phyloP scores from a whole-genome alignment of 2,329 filamentous ascomycete genomes.

The Dendryphion nanum region DNA sequence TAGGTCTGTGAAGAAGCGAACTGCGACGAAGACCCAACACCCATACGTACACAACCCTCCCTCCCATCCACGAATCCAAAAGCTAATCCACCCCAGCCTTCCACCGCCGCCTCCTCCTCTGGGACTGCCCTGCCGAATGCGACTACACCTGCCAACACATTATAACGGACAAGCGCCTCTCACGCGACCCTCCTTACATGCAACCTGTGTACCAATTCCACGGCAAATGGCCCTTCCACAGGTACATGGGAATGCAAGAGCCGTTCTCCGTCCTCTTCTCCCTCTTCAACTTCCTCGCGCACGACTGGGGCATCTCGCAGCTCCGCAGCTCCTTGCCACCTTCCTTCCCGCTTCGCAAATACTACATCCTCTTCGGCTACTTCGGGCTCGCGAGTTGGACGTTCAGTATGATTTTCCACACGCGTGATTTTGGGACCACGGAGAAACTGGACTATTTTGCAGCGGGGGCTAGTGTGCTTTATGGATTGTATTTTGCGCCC shows the following conservation, averaged over 20 bases:
- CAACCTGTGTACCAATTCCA: constrained; percentile 84
- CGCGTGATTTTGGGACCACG: constrained; percentile 77
- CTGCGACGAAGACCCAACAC: constrained; percentile 63
- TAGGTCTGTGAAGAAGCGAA: constrained; percentile 81
- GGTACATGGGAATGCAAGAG: constrained; percentile 90
- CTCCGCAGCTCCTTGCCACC: constrained; percentile 69
- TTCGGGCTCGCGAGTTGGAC: constrained; percentile 81
- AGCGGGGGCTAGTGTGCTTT: constrained; percentile 84
- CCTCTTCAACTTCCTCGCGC: constrained; percentile 84
- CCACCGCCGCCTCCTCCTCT: constrained; percentile 81
- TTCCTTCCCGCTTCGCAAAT: constrained; percentile 73
- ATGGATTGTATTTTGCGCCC: constrained; percentile 82
- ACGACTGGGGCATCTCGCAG: constrained; percentile 72
- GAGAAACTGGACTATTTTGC: constrained; percentile 97
- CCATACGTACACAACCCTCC: constrained; percentile 62
- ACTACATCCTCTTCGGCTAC: constrained; percentile 77
- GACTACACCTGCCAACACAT: constrained; percentile 98
- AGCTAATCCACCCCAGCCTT: constrained; percentile 57
- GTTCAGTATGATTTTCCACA: constrained; percentile 90
- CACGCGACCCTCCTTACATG: constrained; percentile 61
- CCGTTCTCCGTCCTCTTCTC: constrained; percentile 92
- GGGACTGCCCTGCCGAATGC: constrained; percentile 91
- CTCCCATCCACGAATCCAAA: not conserved
- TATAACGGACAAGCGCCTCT: constrained; percentile 70
- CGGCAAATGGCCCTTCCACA: constrained; percentile 97